Percentiles rank a stretch among this genome's conserved stretches.
Evolutionary conservation across 257 asterid genomes (phyloP).

Genomic region (Primulina tabacum): DNA sequence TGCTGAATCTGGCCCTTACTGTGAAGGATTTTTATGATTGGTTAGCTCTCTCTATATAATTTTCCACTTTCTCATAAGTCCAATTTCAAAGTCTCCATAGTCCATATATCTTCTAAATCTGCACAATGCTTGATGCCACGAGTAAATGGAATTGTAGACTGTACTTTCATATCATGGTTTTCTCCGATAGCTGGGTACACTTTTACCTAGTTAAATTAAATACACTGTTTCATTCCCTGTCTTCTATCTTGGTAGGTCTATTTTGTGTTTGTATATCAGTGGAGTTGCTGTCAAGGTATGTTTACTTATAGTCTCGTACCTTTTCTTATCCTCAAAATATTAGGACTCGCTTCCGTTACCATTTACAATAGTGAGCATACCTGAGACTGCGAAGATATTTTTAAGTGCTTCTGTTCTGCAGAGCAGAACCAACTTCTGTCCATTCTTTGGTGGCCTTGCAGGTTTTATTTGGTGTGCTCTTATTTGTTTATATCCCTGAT

Average conservation of each 20-base stretch:
- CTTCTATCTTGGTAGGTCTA: slow-evolving; percentile 56
- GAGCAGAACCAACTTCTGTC: slow-evolving; percentile 15
- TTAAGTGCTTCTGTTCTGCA: slow-evolving; percentile 1
- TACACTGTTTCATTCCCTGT: slow-evolving; percentile 19
- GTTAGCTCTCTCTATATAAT: slow-evolving; percentile 46
- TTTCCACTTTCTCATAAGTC: neutral
- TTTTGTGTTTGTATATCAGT: slow-evolving; percentile 59
- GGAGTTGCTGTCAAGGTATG: slow-evolving; percentile 82
- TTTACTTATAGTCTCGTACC: slow-evolving; percentile 15
- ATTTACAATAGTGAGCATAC: neutral
- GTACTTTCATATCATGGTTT: neutral
- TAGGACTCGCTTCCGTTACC: neutral
- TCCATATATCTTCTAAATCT: neutral
- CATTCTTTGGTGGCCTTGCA: slow-evolving; percentile 36
- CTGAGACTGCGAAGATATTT: slow-evolving; percentile 7
- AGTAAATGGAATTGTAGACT: slow-evolving; percentile 5
- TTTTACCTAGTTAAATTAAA: neutral
- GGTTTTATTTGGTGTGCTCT: slow-evolving; percentile 78
- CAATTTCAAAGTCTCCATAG: neutral
- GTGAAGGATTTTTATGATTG: slow-evolving; percentile 54
- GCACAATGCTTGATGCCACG: neutral
- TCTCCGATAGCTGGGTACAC: neutral
- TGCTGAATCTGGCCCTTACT: slow-evolving; percentile 60
- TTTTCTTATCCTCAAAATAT: slow-evolving; percentile 22
- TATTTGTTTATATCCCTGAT: slow-evolving; percentile 70